Percentiles rank a stretch among this genome's conserved stretches.
Evolutionary conservation across 768 basidiomycete genomes (phyloP).

Genomic region (Peribolospora baueri): DNA sequence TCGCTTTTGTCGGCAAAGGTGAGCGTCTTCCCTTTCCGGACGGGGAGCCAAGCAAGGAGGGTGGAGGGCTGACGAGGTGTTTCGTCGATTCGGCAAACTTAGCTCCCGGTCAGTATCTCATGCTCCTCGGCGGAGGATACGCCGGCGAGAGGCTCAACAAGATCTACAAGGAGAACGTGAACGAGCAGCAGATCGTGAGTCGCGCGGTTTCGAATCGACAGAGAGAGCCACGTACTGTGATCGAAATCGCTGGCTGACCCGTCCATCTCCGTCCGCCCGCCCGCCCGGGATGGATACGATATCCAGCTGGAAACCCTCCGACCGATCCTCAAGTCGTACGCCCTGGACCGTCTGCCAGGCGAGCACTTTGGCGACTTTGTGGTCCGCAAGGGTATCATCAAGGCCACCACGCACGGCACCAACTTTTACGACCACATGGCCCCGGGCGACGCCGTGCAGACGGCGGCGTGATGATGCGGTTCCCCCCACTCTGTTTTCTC

Average conservation of each 20-base stretch:
- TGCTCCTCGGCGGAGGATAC: conserved; percentile 91
- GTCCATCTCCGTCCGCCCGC: too few relatives aligned
- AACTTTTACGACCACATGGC: conserved; percentile 63
- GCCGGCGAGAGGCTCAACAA: conserved; percentile 86
- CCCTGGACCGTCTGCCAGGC: conserved; percentile 57
- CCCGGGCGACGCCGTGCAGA: too few relatives aligned
- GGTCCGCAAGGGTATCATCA: conserved; percentile 71
- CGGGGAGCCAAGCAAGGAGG: too few relatives aligned
- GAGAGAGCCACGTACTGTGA: too few relatives aligned
- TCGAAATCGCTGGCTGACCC: too few relatives aligned
- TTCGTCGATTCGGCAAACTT: conserved; percentile 46
- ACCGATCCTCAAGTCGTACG: conserved; percentile 89
- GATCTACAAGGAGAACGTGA: conserved; percentile 41
- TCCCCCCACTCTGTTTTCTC: too few relatives aligned
- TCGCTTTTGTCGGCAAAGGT: conserved; percentile 31
- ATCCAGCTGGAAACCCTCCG: conserved; percentile 40
- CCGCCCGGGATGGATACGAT: conserved; percentile 37
- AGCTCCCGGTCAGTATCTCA: conserved; percentile 69
- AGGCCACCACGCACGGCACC: conserved; percentile 56
- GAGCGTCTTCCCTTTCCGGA: background rate
- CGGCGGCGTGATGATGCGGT: too few relatives aligned
- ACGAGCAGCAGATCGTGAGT: conserved; percentile 11
- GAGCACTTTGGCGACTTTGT: conserved; percentile 93
- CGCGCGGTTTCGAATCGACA: too few relatives aligned
- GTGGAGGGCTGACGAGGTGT: background rate